These are phyloP conservation scores for Rutstroemia sp. DNA, from an alignment of 2,329 filamentous ascomycete genomes.

Conservation along the genomic window DNA sequence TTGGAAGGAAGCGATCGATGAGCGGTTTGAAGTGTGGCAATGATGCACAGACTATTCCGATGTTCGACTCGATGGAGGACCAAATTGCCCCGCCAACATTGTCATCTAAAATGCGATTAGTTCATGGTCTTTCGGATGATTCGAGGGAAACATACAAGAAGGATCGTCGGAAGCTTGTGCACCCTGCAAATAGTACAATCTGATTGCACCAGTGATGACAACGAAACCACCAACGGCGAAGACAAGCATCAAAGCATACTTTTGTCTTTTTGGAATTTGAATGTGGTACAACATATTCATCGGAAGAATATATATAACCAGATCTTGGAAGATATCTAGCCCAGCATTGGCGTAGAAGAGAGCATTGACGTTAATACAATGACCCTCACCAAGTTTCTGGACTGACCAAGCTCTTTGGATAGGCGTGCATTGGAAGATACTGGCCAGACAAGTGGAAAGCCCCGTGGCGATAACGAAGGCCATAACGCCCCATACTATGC, in stretches of 20 bases:
- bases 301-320: not conserved
- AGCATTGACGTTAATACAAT: not conserved
- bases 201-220: not conserved
- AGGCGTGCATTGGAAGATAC: conserved; percentile 4
- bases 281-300: conserved; percentile 5
- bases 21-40: conserved; percentile 7
- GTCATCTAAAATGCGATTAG: not conserved
- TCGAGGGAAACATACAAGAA: not conserved
- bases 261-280: conserved; percentile 2
- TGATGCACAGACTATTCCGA: conserved; percentile 3
- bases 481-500: not conserved
- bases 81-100: conserved; percentile 1
- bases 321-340: not conserved
- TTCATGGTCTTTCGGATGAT: not conserved
- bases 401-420: not conserved
- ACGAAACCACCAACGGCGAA: conserved; percentile 6
- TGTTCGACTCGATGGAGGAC: conserved; percentile 6
- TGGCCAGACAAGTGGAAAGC: not conserved
- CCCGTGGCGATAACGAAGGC: not conserved
- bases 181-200: conserved; percentile 4
- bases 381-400: not conserved
- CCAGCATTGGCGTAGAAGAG: conserved; percentile 5
- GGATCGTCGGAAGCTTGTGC: conserved; percentile 1
- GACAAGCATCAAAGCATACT: not conserved
- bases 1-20: not conserved